These are phyloP conservation scores for Penicillium canescens DNA, from an alignment of 495 filamentous ascomycete genomes.

Conservation along the genomic window DNA sequence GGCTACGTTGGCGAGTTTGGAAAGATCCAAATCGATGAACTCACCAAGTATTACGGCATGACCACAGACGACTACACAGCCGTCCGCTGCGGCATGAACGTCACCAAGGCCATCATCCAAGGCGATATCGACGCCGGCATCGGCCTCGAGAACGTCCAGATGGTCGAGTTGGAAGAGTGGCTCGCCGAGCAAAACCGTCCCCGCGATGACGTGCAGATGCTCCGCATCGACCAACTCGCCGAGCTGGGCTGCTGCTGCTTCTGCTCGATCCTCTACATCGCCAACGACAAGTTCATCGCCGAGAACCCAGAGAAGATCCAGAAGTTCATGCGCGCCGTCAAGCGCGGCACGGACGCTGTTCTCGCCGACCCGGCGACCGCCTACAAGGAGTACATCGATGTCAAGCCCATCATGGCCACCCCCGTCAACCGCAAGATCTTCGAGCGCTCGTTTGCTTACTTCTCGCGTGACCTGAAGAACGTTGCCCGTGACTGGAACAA, in stretches of 20 bases:
- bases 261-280: slow-evolving; percentile 73
- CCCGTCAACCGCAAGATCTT: slow-evolving; percentile 70
- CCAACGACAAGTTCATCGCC: slow-evolving; percentile 62
- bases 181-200: slow-evolving; percentile 58
- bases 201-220: slow-evolving; percentile 66
- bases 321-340: slow-evolving; percentile 63
- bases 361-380: slow-evolving; percentile 56
- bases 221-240: slow-evolving; percentile 71
- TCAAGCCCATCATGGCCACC: slow-evolving; percentile 67
- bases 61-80: slow-evolving; percentile 67
- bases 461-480: slow-evolving; percentile 70
- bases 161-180: slow-evolving; percentile 74
- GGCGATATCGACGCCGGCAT: slow-evolving; percentile 69
- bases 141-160: slow-evolving; percentile 71
- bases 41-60: slow-evolving; percentile 73
- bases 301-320: slow-evolving; percentile 58
- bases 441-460: slow-evolving; percentile 70
- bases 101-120: slow-evolving; percentile 64
- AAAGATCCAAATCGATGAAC: slow-evolving; percentile 76
- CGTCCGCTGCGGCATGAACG: slow-evolving; percentile 64
- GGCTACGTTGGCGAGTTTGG: slow-evolving; percentile 75
- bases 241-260: slow-evolving; percentile 75
- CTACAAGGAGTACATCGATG: slow-evolving; percentile 63
- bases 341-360: slow-evolving; percentile 66
- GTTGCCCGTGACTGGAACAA: slow-evolving; percentile 68